A percentile compares a stretch with the other conserved stretches of the same genome.
phyloP scores from a whole-genome alignment of 129 eudicot species.

The Flaveria ramosissima region DNA sequence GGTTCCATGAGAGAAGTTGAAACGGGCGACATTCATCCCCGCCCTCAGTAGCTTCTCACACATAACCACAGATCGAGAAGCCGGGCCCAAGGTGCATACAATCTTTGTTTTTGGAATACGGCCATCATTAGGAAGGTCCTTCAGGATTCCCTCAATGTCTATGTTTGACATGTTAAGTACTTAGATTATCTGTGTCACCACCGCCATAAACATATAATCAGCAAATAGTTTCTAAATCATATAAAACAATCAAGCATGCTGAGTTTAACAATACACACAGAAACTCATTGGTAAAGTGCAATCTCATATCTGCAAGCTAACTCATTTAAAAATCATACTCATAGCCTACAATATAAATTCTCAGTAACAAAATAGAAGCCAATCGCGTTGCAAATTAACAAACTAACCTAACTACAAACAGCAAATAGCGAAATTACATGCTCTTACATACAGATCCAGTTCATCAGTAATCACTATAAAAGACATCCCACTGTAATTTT shows the following conservation, averaged over 20 bases:
- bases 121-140: constrained; percentile 64
- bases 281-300: too few relatives aligned
- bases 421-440: constrained; percentile 7
- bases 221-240: constrained; percentile 12
- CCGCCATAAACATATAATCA: constrained; percentile 10
- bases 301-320: too few relatives aligned
- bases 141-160: constrained; percentile 83
- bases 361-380: neutral
- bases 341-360: neutral
- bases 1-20: constrained; percentile 91
- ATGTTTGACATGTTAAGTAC: constrained; percentile 63
- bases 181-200: constrained; percentile 28
- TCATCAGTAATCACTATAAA: neutral
- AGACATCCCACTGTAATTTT: neutral
- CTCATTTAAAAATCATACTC: neutral
- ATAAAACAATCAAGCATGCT: neutral
- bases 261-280: neutral
- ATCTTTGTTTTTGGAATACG: constrained; percentile 81
- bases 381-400: neutral
- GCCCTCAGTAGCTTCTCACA: constrained; percentile 84
- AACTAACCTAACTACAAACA: neutral
- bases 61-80: constrained; percentile 81
- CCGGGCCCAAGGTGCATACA: constrained; percentile 87
- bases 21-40: constrained; percentile 89
- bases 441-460: neutral